phyloP scores from a whole-genome alignment of 2,329 filamentous ascomycete species.

The Pseudogymnoascus sp. region DNA sequence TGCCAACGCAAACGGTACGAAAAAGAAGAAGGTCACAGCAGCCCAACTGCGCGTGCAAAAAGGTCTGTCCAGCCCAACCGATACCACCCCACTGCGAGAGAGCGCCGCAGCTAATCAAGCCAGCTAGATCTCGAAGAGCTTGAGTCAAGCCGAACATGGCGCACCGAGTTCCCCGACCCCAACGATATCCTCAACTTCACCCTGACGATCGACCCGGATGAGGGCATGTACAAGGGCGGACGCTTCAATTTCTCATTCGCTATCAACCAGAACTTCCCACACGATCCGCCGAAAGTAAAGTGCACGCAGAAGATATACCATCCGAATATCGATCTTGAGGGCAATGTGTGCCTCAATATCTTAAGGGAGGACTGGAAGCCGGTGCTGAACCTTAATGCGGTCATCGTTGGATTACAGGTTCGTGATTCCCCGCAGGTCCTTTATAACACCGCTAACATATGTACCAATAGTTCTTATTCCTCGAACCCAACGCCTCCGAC shows the following conservation, averaged over 20 bases:
- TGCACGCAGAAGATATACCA: constrained; percentile 99
- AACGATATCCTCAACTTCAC: constrained; percentile 82
- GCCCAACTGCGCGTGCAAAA: constrained; percentile 94
- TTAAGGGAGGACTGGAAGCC: constrained; percentile 98
- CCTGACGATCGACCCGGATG: constrained; percentile 75
- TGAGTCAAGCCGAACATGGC: constrained; percentile 71
- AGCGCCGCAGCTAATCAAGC: not conserved
- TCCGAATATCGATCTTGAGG: constrained; percentile 95
- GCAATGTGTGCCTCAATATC: constrained; percentile 97
- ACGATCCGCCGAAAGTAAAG: constrained; percentile 94
- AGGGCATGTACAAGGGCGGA: constrained; percentile 81
- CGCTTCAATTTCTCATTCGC: constrained; percentile 83
- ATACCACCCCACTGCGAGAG: not conserved
- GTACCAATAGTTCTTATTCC: constrained; percentile 71
- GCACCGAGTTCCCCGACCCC: constrained; percentile 70
- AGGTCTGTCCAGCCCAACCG: constrained; percentile 46
- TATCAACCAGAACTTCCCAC: constrained; percentile 92
- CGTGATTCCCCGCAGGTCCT: constrained; percentile 17
- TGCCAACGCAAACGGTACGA: constrained; percentile 72
- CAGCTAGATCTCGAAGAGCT: constrained; percentile 68
- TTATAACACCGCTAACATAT: not conserved
- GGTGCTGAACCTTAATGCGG: constrained; percentile 90
- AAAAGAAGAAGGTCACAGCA: constrained; percentile 98
- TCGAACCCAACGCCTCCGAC: constrained; percentile 93
- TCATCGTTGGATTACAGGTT: constrained; percentile 88